Percentiles rank a stretch among this genome's conserved stretches.
These are phyloP conservation scores for Amesomyces nigricolor DNA, from an alignment of 2,329 filamentous ascomycete species.

Conservation along the genomic window DNA sequence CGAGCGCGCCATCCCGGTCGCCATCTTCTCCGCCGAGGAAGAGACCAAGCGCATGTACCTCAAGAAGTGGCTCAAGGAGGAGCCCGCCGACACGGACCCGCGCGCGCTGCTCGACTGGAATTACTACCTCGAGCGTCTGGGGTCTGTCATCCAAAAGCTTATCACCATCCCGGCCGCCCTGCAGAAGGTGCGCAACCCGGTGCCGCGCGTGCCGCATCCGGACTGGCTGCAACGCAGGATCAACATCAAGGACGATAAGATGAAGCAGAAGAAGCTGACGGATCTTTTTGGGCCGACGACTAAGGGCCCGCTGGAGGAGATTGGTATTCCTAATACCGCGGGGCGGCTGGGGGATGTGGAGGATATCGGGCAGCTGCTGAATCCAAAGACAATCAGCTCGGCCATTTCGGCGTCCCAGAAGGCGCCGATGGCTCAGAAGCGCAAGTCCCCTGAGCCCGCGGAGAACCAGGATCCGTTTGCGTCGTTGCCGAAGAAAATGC, in stretches of 20 bases:
- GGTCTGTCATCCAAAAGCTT: slow-evolving; percentile 96
- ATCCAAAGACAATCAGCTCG: slow-evolving; percentile 54
- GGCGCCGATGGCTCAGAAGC: slow-evolving; percentile 53
- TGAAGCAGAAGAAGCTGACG: slow-evolving; percentile 98
- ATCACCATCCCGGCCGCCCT: slow-evolving; percentile 97
- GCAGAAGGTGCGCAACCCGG: slow-evolving; percentile 90
- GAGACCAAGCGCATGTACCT: slow-evolving; percentile 83
- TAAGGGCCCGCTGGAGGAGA: slow-evolving; percentile 66
- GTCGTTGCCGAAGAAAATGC: slow-evolving; percentile 76
- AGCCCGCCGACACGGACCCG: slow-evolving; percentile 85
- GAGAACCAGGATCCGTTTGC: slow-evolving; percentile 72
- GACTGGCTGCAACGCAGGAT: slow-evolving; percentile 95
- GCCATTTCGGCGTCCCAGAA: slow-evolving; percentile 53
- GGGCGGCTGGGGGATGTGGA: slow-evolving; percentile 64
- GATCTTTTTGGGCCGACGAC: slow-evolving; percentile 62
- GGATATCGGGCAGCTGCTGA: slow-evolving; percentile 68
- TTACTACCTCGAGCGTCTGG: slow-evolving; percentile 93
- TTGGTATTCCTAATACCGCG: slow-evolving; percentile 36
- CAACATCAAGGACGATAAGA: slow-evolving; percentile 89
- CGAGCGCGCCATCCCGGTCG: slow-evolving; percentile 87
- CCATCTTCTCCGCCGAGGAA: slow-evolving; percentile 93
- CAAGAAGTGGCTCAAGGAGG: slow-evolving; percentile 92
- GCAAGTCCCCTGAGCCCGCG: slow-evolving; percentile 65
- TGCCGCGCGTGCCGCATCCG: slow-evolving; percentile 86
- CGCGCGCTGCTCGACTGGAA: slow-evolving; percentile 89